These are phyloP conservation scores for Aspergillus novoparasiticus DNA, from an alignment of 2,329 filamentous ascomycete species.

Conservation along the genomic window DNA sequence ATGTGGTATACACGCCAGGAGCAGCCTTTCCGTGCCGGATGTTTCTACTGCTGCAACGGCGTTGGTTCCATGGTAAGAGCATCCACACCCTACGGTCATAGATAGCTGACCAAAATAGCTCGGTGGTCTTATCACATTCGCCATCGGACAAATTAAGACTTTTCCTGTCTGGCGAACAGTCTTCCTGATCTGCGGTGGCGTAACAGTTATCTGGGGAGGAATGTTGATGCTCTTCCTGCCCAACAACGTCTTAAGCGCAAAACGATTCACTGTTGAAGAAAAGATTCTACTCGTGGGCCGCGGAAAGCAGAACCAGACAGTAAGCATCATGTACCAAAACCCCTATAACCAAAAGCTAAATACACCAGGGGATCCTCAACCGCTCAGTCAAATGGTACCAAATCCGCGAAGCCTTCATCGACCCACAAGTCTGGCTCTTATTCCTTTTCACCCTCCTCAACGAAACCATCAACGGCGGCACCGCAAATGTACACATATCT, in stretches of 20 bases:
- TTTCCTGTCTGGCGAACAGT: slow-evolving; percentile 51
- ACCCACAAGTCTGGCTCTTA: slow-evolving; percentile 50
- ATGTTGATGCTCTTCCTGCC: slow-evolving; percentile 47
- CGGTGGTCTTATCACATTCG: slow-evolving; percentile 33
- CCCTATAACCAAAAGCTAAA: background rate
- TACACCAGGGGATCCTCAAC: slow-evolving; percentile 47
- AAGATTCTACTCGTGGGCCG: slow-evolving; percentile 47
- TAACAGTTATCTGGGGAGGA: slow-evolving; percentile 47
- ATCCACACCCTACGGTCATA: background rate
- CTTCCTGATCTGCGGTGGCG: slow-evolving; percentile 49
- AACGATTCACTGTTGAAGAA: slow-evolving; percentile 47
- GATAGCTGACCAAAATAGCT: slow-evolving; percentile 7
- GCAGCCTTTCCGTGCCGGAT: slow-evolving; percentile 51
- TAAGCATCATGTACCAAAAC: background rate
- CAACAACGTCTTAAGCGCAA: slow-evolving; percentile 46
- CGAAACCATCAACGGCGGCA: slow-evolving; percentile 55
- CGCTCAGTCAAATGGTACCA: slow-evolving; percentile 52
- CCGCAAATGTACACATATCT: slow-evolving; percentile 44
- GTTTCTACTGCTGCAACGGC: slow-evolving; percentile 48
- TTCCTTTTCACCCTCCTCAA: slow-evolving; percentile 54
- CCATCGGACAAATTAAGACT: slow-evolving; percentile 44
- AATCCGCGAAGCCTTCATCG: slow-evolving; percentile 50
- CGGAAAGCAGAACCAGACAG: slow-evolving; percentile 24
- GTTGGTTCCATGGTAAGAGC: slow-evolving; percentile 36
- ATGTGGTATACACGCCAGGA: slow-evolving; percentile 54